Base-by-base conservation (phyloP, 805 yeast genomes). In the Wickerhamia fluorescens region DNA sequence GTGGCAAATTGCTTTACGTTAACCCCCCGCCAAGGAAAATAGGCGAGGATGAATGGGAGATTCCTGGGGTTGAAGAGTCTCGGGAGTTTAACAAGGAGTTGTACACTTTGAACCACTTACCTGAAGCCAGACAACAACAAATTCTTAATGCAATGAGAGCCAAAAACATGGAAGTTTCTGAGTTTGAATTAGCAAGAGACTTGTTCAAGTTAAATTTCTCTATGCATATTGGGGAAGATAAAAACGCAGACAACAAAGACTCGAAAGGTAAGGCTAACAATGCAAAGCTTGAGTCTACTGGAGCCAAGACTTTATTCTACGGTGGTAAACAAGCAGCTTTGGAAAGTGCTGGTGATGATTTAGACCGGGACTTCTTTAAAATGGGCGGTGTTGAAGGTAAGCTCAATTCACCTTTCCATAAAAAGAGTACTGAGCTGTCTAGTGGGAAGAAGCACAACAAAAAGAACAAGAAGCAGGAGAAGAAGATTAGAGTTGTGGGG, bases 301-400 rank as follows among this genome's bases (percentile, higher is more conserved):
- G 29, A 3, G 17, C 29, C 5, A 67, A 63, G 33, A 62, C 80
- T 7, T 51, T 63, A 11, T 74, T 71, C 33, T 79, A 82, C 44
- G 89, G 92, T 60, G 92, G 92, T 56, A 77, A 73, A 40, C 87
- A 82, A 49, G 89, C 92, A 8, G 84, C 86, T 2, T 64, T 81
- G 38, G 73, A 71, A 41, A 78, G 80, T 49, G 81, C 86, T 5
- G 86, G 89, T 20, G 84, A 75, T 23, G 92, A 85, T 43, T 63
- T 89, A 40, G 96, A 89, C 53, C 66, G 73, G 20, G 95, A 86
- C 34, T 89, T 89, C 49, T 89, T 89, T 66, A 67, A 71, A 32
- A 73, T 78, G 77, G 70, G 68, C 34, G 59, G 56, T 10, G 75
- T 78, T 4, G 66, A 67, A 37, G 94, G 94, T 3, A 73, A 69